Base-by-base conservation (phyloP, 2,329 filamentous ascomycete genomes). In the Penicillium sp. region DNA sequence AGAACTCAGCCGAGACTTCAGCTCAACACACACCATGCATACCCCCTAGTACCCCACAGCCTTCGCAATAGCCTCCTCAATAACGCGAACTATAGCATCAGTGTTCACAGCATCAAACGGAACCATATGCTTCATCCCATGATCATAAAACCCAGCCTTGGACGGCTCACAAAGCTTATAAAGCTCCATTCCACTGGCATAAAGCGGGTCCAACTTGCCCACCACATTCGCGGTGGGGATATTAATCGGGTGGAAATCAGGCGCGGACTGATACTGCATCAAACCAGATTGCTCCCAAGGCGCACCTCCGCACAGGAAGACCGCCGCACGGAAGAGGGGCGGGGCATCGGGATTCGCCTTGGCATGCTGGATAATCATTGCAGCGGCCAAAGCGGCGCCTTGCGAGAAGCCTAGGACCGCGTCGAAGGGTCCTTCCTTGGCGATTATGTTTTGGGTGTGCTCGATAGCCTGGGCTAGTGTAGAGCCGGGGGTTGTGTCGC, bases 141-240 rank as follows among this genome's bases (percentile, higher is more conserved):
- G 74, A 57, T 76, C 74, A 66, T 73, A 76, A 35, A 68, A 63
- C 11, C 60, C 62, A 52, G 66, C 66, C 54, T 66, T 66, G 0
- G 57, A 54, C 16, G 68, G 68, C 19, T 75, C 71, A 63, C 73
- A 77, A 43, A 77, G 60, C 8, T 57, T 55, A 55, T 66, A 69
- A 48, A 77, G 55, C 47, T 65, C 64, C 62, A 74, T 56, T 7
- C 70, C 59, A 24, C 68, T 56, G 3, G 64, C 45, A 50, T 69
- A 72, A 33, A 74, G 49, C 11, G 65, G 55, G 67, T 77, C 75
- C 61, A 70, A 64, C 47, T 63, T 68, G 0, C 75, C 75, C 19
- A 74, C 73, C 9, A 77, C 68, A 68, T 77, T 70, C 13, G 73
- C 69, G 16, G 75, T 76, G 3, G 73, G 73, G 26, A 77, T 75